phyloP scores from a whole-genome alignment of 345 rosid genomes.

The Mallotus nudiflorus region DNA sequence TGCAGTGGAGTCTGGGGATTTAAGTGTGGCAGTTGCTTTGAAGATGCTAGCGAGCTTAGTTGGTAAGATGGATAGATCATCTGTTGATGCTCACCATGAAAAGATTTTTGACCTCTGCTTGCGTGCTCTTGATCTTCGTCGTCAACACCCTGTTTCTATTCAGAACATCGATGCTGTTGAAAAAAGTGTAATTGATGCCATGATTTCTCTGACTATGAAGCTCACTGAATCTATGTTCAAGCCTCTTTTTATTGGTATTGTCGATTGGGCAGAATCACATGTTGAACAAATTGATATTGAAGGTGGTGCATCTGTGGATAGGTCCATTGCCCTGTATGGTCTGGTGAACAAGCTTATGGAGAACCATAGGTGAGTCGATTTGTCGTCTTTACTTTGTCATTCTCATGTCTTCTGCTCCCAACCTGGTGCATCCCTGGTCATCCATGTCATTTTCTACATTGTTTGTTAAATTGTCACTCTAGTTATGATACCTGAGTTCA shows the following conservation, averaged over 20 bases:
- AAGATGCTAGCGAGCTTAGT: conserved; percentile 69
- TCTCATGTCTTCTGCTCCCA: not conserved
- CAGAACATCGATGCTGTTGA: conserved; percentile 64
- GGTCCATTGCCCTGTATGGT: conserved; percentile 77
- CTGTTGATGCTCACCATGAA: conserved; percentile 56
- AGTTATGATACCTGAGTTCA: not conserved
- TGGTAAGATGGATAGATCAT: conserved; percentile 70
- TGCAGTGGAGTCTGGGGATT: conserved; percentile 73
- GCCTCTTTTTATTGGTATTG: conserved; percentile 76
- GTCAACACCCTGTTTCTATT: conserved; percentile 56
- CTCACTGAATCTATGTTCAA: conserved; percentile 92
- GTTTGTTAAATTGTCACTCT: not conserved
- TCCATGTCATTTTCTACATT: not conserved
- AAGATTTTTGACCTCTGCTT: conserved; percentile 81
- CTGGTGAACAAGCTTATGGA: conserved; percentile 77
- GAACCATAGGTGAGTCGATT: conserved; percentile 64
- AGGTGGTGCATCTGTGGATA: conserved; percentile 45
- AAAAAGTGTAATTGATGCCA: conserved; percentile 59
- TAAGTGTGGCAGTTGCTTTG: conserved; percentile 67
- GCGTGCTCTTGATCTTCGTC: conserved; percentile 81
- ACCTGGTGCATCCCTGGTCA: not conserved
- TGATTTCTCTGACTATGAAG: conserved; percentile 75
- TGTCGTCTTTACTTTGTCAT: not conserved
- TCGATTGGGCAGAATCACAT: conserved; percentile 83
- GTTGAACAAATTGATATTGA: conserved; percentile 43